These are phyloP conservation scores for Ulvella scutata DNA, from an alignment of 139 green algal genomes.

Conservation along the genomic window DNA sequence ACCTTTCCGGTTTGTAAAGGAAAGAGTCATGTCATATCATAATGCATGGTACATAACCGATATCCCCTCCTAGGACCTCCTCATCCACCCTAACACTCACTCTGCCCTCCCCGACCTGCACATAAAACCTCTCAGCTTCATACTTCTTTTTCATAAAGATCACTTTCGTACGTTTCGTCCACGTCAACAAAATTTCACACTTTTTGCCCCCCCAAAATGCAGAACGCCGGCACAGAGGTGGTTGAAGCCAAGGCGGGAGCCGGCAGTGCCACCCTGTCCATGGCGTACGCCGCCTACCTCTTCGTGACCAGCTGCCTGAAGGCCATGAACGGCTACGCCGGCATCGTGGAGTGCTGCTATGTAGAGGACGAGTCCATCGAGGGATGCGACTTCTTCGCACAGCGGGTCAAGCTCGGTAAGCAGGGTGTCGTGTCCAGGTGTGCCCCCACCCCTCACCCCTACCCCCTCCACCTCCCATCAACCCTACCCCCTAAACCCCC, in stretches of 20 bases:
- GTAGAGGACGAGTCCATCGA: slow-evolving; percentile 31
- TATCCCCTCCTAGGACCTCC: too few relatives aligned
- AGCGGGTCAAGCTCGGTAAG: slow-evolving; percentile 11
- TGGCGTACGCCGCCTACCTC: slow-evolving; percentile 77
- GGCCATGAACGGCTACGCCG: slow-evolving; percentile 45
- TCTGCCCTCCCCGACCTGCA: too few relatives aligned
- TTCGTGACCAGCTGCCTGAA: slow-evolving; percentile 58
- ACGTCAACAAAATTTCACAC: too few relatives aligned
- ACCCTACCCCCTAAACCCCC: too few relatives aligned
- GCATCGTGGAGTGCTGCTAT: slow-evolving; percentile 70
- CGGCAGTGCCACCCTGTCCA: slow-evolving; percentile 87
- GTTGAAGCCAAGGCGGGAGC: slow-evolving; percentile 80
- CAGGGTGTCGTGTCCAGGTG: slow-evolving; percentile 11
- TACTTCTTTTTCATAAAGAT: too few relatives aligned
- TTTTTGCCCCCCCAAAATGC: too few relatives aligned
- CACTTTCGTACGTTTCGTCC: too few relatives aligned
- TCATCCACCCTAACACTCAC: too few relatives aligned
- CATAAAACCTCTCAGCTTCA: too few relatives aligned
- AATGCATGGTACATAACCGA: too few relatives aligned
- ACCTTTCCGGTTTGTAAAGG: too few relatives aligned
- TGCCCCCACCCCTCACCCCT: slow-evolving; percentile 24
- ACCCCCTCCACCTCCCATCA: background rate
- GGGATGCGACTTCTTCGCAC: slow-evolving; percentile 13
- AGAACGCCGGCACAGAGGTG: slow-evolving; percentile 97
- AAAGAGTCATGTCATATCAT: too few relatives aligned